A percentile compares a stretch with the other conserved stretches of the same genome.
These are phyloP conservation scores for Neonectria neomacrospora DNA, from an alignment of 2,329 filamentous ascomycete species.

Conservation along the genomic window DNA sequence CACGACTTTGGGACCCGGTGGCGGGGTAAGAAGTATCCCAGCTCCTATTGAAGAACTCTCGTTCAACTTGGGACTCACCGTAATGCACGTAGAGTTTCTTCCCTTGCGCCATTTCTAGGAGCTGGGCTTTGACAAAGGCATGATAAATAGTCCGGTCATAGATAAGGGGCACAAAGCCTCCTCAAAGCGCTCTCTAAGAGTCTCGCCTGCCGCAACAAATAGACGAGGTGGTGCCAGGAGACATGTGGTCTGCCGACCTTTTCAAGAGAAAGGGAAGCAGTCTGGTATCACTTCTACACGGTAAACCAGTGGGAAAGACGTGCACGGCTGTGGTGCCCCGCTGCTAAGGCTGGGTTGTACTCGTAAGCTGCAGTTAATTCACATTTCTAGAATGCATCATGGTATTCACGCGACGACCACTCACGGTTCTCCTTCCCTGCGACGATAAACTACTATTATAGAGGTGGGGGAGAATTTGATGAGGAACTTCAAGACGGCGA, in stretches of 20 bases:
- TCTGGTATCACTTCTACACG: slow-evolving; percentile 41
- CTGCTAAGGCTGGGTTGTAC: neutral
- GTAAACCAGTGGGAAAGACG: slow-evolving; percentile 42
- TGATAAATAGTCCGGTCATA: slow-evolving; percentile 49
- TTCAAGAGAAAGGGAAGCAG: slow-evolving; percentile 41
- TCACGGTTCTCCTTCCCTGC: too few relatives aligned
- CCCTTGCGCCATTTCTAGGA: slow-evolving; percentile 27
- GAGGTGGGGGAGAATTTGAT: too few relatives aligned
- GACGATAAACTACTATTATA: too few relatives aligned
- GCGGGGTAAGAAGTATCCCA: too few relatives aligned
- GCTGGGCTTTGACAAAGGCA: slow-evolving; percentile 41
- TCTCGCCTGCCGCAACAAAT: slow-evolving; percentile 37
- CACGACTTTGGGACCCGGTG: too few relatives aligned
- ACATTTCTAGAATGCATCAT: slow-evolving; percentile 48
- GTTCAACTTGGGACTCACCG: too few relatives aligned
- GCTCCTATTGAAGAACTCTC: too few relatives aligned
- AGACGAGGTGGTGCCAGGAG: slow-evolving; percentile 23
- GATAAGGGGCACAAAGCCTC: slow-evolving; percentile 14
- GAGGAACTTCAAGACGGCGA: too few relatives aligned
- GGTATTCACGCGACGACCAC: slow-evolving; percentile 42
- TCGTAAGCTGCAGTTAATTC: neutral
- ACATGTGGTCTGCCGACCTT: slow-evolving; percentile 39
- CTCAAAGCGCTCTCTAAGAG: slow-evolving; percentile 34
- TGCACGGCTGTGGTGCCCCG: slow-evolving; percentile 44
- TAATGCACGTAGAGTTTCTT: too few relatives aligned